Conservation (phyloP, 164 flowering plant genomes). For the Vitis vinifera region ASM3070453v1 NC_081806.1:9395001-9395500, state of each 20-base stretch:
- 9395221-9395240: slow-evolving; percentile 56
- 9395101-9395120: slow-evolving; percentile 87
- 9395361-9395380: too few relatives aligned
- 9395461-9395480: too few relatives aligned
- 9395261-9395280: slow-evolving; percentile 95
- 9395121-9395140: slow-evolving; percentile 97
- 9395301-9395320: not conserved
- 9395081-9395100: slow-evolving; percentile 83
- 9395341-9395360: too few relatives aligned
- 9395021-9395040: slow-evolving; percentile 85
- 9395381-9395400: too few relatives aligned
- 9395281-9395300: slow-evolving; percentile 69
- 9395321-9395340: too few relatives aligned
- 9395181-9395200: slow-evolving; percentile 87
- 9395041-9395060: slow-evolving; percentile 98
- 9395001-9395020: not conserved
- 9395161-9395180: slow-evolving; percentile 93
- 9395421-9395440: too few relatives aligned
- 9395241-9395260: slow-evolving; percentile 93
- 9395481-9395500: too few relatives aligned
- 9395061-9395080: slow-evolving; percentile 98
- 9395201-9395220: slow-evolving; percentile 62
- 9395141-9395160: slow-evolving; percentile 78
- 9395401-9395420: too few relatives aligned
- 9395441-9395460: too few relatives aligned